Percentiles rank a stretch among this genome's conserved stretches.
phyloP scores from a whole-genome alignment of 2,329 filamentous ascomycete genomes.

The Ceratocystis variospora region DNA sequence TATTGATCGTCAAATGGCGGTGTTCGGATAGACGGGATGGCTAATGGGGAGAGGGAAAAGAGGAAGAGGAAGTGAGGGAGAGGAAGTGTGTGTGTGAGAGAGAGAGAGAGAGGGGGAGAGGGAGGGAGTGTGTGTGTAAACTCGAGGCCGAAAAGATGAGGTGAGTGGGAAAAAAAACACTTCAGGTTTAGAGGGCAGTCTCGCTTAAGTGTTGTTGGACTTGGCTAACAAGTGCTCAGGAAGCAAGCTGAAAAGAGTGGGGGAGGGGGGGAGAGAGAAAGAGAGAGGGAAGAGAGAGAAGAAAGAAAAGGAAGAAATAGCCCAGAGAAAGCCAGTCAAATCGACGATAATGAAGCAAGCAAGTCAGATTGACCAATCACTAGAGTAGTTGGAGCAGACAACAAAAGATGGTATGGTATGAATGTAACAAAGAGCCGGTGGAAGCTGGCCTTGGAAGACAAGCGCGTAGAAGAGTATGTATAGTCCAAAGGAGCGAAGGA shows the following conservation, averaged over 20 bases:
- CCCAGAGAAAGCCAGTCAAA: background rate
- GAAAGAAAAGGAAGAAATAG: conserved; percentile 9
- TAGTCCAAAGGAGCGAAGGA: conserved; percentile 5
- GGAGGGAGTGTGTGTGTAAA: too few species aligned
- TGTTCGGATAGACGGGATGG: background rate
- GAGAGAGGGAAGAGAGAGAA: background rate
- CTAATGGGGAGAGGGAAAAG: background rate
- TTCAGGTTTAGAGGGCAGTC: conserved; percentile 4
- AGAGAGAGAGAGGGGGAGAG: too few species aligned
- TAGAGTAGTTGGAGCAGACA: conserved; percentile 9
- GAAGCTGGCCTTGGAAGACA: conserved; percentile 1
- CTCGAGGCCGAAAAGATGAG: conserved; percentile 3
- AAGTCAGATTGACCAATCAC: background rate
- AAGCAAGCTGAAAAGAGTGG: conserved; percentile 17
- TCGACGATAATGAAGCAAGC: conserved; percentile 1
- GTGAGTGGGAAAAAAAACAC: conserved; percentile 3
- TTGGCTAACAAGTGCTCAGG: conserved; percentile 8
- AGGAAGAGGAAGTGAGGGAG: background rate
- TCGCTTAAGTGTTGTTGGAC: conserved; percentile 12
- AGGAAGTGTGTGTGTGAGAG: too few species aligned
- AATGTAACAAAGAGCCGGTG: conserved; percentile 5
- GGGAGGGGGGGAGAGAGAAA: background rate
- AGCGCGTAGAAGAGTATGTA: conserved; percentile 13
- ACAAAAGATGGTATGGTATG: background rate
- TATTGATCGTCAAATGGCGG: conserved; percentile 3